Evolutionary conservation across 495 filamentous ascomycete genomes (phyloP).

Genomic region (Penicillium atrosanguineum): DNA sequence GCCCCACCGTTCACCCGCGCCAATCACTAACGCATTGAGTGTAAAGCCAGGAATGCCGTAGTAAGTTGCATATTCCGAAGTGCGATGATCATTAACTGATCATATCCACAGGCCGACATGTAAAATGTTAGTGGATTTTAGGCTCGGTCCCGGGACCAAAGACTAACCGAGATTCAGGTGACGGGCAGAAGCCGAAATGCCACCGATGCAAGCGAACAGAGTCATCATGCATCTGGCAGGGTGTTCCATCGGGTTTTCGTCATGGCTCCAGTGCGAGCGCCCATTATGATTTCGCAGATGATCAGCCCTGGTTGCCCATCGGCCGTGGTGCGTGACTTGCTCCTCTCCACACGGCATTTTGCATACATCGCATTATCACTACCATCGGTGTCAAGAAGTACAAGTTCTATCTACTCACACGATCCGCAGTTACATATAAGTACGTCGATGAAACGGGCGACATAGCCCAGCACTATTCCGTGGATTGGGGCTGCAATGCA

Average conservation of each 20-base stretch:
- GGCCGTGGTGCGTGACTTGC: slow-evolving; percentile 10
- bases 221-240: slow-evolving; percentile 19
- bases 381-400: slow-evolving; percentile 3
- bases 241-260: slow-evolving; percentile 13
- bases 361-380: neutral
- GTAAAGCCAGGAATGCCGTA: slow-evolving; percentile 19
- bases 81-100: neutral
- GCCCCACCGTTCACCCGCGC: slow-evolving; percentile 1
- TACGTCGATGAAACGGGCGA: slow-evolving; percentile 25
- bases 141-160: neutral
- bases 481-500: slow-evolving; percentile 4
- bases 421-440: slow-evolving; percentile 11
- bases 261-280: slow-evolving; percentile 25
- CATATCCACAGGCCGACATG: slow-evolving; percentile 11
- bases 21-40: slow-evolving; percentile 8
- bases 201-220: slow-evolving; percentile 17
- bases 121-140: slow-evolving; percentile 15
- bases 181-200: slow-evolving; percentile 20
- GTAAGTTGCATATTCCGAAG: slow-evolving; percentile 7
- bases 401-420: slow-evolving; percentile 6
- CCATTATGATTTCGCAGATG: slow-evolving; percentile 21
- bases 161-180: slow-evolving; percentile 9
- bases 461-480: slow-evolving; percentile 14
- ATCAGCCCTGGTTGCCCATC: slow-evolving; percentile 21
- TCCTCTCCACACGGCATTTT: neutral